Conservation (phyloP, 441 rosid species). For the Viola pubescens region DNA sequence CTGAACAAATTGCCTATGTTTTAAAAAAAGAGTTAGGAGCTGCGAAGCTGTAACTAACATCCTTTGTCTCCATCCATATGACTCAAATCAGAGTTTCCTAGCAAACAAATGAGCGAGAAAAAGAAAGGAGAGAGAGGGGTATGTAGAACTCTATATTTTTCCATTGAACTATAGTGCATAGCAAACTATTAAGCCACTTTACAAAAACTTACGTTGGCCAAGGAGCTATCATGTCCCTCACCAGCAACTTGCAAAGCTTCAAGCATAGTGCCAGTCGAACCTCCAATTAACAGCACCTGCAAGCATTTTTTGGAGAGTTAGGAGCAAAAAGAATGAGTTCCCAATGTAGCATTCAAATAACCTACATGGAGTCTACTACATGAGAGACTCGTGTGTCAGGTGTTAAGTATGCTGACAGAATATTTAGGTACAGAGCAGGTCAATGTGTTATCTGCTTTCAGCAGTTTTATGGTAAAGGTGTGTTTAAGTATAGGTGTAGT, state of each 20-base stretch:
- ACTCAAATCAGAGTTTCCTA: too few relatives aligned
- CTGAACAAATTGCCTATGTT: too few relatives aligned
- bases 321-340: conserved; percentile 7
- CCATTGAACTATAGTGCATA: background rate
- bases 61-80: too few relatives aligned
- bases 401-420: background rate
- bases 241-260: conserved; percentile 90
- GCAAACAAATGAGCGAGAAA: too few relatives aligned
- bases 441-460: too few relatives aligned
- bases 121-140: too few relatives aligned
- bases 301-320: conserved; percentile 14
- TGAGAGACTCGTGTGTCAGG: background rate
- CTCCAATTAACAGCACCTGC: conserved; percentile 90
- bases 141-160: background rate
- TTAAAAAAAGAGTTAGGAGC: too few relatives aligned
- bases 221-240: conserved; percentile 53
- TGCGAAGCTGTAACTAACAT: too few relatives aligned
- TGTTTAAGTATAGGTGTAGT: too few relatives aligned
- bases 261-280: conserved; percentile 98
- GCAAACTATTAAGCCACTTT: background rate
- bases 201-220: conserved; percentile 57
- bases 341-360: background rate
- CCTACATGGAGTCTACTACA: background rate
- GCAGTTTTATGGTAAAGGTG: too few relatives aligned
- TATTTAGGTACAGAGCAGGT: background rate